Base-by-base conservation (phyloP, 352 stramenopile genomes). In the Plasmopara muralis region DNA sequence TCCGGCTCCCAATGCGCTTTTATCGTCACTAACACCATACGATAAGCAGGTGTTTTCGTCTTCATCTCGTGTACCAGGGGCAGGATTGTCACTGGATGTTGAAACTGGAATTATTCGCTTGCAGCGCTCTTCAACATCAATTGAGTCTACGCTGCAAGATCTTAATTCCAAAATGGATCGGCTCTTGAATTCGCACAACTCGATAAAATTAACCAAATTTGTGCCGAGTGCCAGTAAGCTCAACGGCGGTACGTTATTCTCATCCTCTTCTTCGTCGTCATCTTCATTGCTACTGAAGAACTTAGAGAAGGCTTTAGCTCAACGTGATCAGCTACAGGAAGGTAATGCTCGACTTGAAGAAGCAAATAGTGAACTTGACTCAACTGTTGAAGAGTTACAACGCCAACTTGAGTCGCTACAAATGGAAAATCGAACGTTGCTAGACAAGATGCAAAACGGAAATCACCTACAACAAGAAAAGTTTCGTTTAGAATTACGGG, bases 111-210 rank as follows among this genome's bases (percentile, higher is more conserved):
- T 92, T 25, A 57, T 84, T 50, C 66, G 79, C n/a, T 53, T 92
- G 28, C 76, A 89, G 49, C 72, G 82, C 0, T 87, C 82, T 18
- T 89, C 82, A 0, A 83, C 77, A n/a, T 79, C 82, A 29, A 84
- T 92, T 33, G 82, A 92, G 50, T 83, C 77, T 0, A 76, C 72
- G 6, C 50, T 92, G 5, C 70, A 85, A 15, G 82, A 89, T 31
- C 39, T 92, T 0, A 76, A 92, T 15, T 71, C 75, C n/a, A 92
- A 92, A 60, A 74, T 92, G 62, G 82, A 89, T 55, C 75, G 82
- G 3, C 60, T 92, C 0, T 43, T 91, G 34, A 85, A 85, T 46
- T 58, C 66, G 33, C 77, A 87, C 40, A 62, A 55, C 40, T 75
- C 68, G 18, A 56, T 74, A 10, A 87, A 80, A 51, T 60, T 62